These are phyloP conservation scores for Blepharisma japonicum DNA, from an alignment of 73 alveolate genomes.

Conservation along the genomic window DNA sequence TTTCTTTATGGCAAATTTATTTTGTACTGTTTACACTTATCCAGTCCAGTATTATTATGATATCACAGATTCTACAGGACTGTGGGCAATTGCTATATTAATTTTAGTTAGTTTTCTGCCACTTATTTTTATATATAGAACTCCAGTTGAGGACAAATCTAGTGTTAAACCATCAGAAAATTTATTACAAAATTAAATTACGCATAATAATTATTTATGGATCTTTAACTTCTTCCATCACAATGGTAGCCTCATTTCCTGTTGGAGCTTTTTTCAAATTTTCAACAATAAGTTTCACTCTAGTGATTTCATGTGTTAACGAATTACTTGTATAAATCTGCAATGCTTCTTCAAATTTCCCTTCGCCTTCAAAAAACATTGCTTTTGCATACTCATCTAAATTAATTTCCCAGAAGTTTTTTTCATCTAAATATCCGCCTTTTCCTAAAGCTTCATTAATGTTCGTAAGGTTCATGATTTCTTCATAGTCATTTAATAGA, in stretches of 20 bases:
- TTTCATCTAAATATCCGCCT: constrained; percentile 24
- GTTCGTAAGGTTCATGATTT: constrained; percentile 1
- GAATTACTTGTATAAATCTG: constrained; percentile 48
- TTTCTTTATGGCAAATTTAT: background rate
- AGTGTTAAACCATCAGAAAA: too few species aligned
- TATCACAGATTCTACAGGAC: background rate
- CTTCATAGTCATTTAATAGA: constrained; percentile 26
- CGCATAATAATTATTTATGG: background rate
- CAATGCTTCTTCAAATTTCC: constrained; percentile 65
- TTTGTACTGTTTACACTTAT: background rate
- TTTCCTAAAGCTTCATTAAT: constrained; percentile 28
- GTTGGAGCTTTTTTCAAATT: background rate
- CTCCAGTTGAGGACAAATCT: too few species aligned
- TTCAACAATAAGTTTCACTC: constrained; percentile 45
- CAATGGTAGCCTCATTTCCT: background rate
- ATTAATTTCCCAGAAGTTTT: constrained; percentile 68
- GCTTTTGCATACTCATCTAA: constrained; percentile 67
- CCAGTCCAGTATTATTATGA: background rate
- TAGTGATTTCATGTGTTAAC: constrained; percentile 53
- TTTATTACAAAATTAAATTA: too few species aligned
- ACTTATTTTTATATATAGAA: too few species aligned
- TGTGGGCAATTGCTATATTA: background rate
- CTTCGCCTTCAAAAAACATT: constrained; percentile 54
- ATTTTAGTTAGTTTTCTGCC: background rate
- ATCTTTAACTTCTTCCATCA: background rate